Evolutionary conservation across 257 asterid genomes (phyloP).

Genomic region (Scutellaria baicalensis): DNA sequence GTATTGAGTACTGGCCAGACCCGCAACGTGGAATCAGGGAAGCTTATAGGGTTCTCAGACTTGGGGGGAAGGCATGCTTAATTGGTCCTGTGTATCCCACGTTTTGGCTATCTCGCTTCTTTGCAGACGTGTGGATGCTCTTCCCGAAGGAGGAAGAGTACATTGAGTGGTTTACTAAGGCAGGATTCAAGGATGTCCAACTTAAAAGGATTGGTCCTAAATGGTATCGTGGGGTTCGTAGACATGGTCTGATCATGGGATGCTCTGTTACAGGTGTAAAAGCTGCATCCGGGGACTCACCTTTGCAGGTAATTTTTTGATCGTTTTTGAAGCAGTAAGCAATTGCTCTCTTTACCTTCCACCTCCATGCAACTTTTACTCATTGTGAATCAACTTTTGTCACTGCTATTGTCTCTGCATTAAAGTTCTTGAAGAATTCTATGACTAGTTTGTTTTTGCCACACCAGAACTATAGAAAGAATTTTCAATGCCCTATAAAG

Average conservation of each 20-base stretch:
- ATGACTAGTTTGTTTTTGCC: background rate
- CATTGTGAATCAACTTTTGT: background rate
- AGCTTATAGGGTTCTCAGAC: slow-evolving; percentile 87
- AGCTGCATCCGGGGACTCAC: slow-evolving; percentile 86
- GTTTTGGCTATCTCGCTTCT: slow-evolving; percentile 84
- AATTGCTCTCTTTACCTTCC: background rate
- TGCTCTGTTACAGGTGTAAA: slow-evolving; percentile 92
- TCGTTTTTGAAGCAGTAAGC: background rate
- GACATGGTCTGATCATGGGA: slow-evolving; percentile 98
- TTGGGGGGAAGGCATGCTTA: slow-evolving; percentile 86
- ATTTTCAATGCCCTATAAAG: background rate
- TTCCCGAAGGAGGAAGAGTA: slow-evolving; percentile 98
- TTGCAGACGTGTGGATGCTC: slow-evolving; percentile 98
- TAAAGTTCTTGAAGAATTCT: background rate
- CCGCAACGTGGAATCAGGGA: slow-evolving; percentile 95
- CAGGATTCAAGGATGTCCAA: slow-evolving; percentile 84
- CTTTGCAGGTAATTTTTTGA: slow-evolving; percentile 56
- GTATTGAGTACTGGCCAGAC: slow-evolving; percentile 99
- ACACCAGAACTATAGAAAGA: background rate
- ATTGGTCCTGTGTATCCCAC: slow-evolving; percentile 96
- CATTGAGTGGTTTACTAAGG: slow-evolving; percentile 88
- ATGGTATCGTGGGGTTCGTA: slow-evolving; percentile 97
- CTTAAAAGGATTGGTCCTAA: slow-evolving; percentile 93
- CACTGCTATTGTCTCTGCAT: background rate
- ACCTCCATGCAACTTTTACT: background rate